Conservation (phyloP, 2,329 filamentous ascomycete species). For the Colletotrichum scovillei region DNA sequence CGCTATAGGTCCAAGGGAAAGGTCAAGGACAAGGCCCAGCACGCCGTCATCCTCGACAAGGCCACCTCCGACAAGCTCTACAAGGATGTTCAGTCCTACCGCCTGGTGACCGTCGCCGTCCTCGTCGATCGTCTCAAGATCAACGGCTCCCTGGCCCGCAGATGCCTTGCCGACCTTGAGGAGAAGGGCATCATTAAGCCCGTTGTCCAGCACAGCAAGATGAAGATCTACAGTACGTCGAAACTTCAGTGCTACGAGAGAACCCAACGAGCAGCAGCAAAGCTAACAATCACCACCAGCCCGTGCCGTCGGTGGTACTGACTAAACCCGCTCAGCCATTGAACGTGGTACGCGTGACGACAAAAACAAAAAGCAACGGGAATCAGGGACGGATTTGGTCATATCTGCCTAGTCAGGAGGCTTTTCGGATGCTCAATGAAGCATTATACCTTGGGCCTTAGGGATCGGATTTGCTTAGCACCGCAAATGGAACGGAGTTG, state of each 20-base stretch:
- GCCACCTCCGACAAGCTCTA: constrained; percentile 96
- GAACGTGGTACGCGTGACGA: constrained; percentile 33
- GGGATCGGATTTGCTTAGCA: constrained; percentile 37
- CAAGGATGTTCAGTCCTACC: constrained; percentile 99
- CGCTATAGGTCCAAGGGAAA: constrained; percentile 55
- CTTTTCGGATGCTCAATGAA: constrained; percentile 37
- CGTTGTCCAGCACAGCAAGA: constrained; percentile 94
- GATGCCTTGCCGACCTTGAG: constrained; percentile 92
- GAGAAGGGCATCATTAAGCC: constrained; percentile 99
- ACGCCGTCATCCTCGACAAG: constrained; percentile 99
- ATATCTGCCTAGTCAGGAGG: constrained; percentile 37
- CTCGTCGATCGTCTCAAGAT: constrained; percentile 99
- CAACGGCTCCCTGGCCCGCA: constrained; percentile 95
- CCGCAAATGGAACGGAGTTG: constrained; percentile 37
- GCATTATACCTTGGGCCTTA: constrained; percentile 37
- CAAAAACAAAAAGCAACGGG: constrained; percentile 31
- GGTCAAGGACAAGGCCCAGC: constrained; percentile 99
- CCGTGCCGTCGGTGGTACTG: constrained; percentile 68
- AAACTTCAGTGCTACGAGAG: neutral
- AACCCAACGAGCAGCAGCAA: neutral
- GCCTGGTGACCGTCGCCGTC: constrained; percentile 97
- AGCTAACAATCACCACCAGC: constrained; percentile 55
- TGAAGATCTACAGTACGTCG: constrained; percentile 93
- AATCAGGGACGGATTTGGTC: constrained; percentile 32
- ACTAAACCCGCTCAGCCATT: constrained; percentile 45